phyloP scores from a whole-genome alignment of 2,329 filamentous ascomycete genomes.

The Sphaerulina populicola region DNA sequence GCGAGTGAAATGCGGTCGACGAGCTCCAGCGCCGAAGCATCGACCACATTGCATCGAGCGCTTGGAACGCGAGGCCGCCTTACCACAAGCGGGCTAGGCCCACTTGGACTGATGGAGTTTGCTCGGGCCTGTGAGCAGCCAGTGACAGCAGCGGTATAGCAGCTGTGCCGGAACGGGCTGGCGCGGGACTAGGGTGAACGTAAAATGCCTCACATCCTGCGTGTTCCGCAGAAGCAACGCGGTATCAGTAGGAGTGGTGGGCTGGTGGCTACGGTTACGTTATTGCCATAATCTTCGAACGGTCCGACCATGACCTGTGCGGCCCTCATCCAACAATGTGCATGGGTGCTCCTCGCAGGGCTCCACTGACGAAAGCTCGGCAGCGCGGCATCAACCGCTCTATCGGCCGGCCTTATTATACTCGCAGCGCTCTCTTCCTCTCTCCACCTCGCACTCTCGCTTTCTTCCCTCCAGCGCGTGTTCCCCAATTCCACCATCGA shows the following conservation, averaged over 20 bases:
- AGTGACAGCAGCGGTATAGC: not conserved
- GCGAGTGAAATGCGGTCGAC: slow-evolving; percentile 5
- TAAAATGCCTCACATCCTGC: slow-evolving; percentile 11
- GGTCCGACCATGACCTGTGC: slow-evolving; percentile 16
- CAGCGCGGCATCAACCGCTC: slow-evolving; percentile 17
- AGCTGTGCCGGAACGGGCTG: slow-evolving; percentile 6
- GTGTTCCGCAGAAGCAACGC: slow-evolving; percentile 2
- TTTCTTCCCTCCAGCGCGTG: slow-evolving; percentile 15
- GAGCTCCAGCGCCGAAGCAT: slow-evolving; percentile 4
- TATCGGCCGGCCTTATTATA: slow-evolving; percentile 2
- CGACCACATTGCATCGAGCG: slow-evolving; percentile 3
- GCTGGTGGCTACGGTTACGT: slow-evolving; percentile 15
- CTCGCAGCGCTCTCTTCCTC: slow-evolving; percentile 5
- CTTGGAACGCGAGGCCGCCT: not conserved
- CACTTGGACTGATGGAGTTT: slow-evolving; percentile 7
- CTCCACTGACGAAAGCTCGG: slow-evolving; percentile 17
- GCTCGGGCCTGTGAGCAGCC: slow-evolving; percentile 12
- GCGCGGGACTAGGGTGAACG: slow-evolving; percentile 8
- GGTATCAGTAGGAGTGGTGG: slow-evolving; percentile 14
- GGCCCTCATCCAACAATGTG: slow-evolving; percentile 4
- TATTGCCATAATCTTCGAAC: slow-evolving; percentile 19
- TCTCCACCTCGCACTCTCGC: not conserved
- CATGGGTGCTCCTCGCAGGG: slow-evolving; percentile 8
- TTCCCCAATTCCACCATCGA: slow-evolving; percentile 10
- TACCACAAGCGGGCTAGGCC: not conserved